Evolutionary conservation across 2,329 filamentous ascomycete species (phyloP), one percentile per base, ranked within the genome.

Genomic region (Nemania serpens): DNA sequence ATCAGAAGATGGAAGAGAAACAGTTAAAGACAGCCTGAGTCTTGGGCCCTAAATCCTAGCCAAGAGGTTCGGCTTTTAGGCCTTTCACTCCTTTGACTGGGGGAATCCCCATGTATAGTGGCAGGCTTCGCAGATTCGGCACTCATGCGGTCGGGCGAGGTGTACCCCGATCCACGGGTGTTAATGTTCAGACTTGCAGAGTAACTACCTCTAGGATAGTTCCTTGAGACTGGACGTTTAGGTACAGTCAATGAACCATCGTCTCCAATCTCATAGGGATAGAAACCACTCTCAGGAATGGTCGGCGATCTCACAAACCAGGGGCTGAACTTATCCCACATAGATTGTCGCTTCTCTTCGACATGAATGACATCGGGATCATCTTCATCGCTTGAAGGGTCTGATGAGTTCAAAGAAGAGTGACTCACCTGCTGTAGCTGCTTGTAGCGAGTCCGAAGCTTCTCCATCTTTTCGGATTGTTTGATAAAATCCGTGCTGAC

Each of bases 341-440:
- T 15, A 42, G 66, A 62, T 50, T 66, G 66, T 37, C 60, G 68
- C 47, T 68, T 71, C 54, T 69, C 67, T 5, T 58, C 52, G 39
- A 69, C 62, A 15, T 2, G 46, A 22, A 66, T 57, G 41, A 70
- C 67, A 34, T 65, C 58, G 48, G 51, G 48, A 50, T 68, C 68
- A 12, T 63, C 62, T 33, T 62, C 62, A 41, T 56, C 58, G 43
- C 48, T 33, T 13, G 48, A 36, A 20, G 58, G 37, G 15, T 52
- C 50, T 55, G 61, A 59, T 33, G 20, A 46, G 52, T 45, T 58
- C 58, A 65, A 54, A 62, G 61, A 64, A 62, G 39, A 29, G 39
- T 47, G 42, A 77, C 84, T 82, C 74, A 87, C 85, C 81, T 87
- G 82, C 65, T 83, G 83, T 70, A 84, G 77, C 72, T 84, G 79